Conservation (phyloP, 495 filamentous ascomycete genomes). For the Penicillium bialowiezense region DNA sequence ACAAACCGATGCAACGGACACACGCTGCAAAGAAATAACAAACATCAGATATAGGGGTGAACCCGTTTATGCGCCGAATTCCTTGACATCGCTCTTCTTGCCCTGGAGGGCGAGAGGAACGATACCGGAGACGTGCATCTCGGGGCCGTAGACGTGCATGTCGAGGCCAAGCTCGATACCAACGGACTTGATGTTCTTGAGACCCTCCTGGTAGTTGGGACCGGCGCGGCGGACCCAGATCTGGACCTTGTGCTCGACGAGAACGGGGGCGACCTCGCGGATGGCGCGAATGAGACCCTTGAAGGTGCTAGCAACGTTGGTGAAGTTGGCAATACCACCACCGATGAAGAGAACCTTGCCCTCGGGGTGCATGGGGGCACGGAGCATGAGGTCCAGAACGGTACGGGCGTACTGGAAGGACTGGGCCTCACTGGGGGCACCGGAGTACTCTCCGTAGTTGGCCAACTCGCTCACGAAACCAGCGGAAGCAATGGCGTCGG, state of each 20-base stretch:
- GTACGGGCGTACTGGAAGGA: constrained; percentile 98
- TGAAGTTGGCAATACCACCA: constrained; percentile 99
- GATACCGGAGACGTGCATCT: constrained; percentile 83
- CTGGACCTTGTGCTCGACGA: constrained; percentile 95
- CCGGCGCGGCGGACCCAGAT: constrained; percentile 99
- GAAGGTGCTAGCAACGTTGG: constrained; percentile 94
- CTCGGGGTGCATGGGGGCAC: constrained; percentile 77
- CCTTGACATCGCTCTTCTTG: constrained; percentile 54
- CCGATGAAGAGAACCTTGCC: constrained; percentile 99
- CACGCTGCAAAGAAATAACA: constrained; percentile 33
- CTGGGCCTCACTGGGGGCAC: constrained; percentile 95
- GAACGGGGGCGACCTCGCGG: constrained; percentile 78
- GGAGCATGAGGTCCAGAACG: constrained; percentile 96
- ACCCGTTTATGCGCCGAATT: constrained; percentile 44
- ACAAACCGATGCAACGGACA: constrained; percentile 39
- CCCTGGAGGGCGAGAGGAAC: constrained; percentile 64
- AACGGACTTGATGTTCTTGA: constrained; percentile 98
- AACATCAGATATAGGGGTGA: constrained; percentile 12
- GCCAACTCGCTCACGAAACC: constrained; percentile 95
- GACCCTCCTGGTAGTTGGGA: constrained; percentile 99
- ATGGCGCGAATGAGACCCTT: constrained; percentile 99
- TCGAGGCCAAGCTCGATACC: constrained; percentile 87
- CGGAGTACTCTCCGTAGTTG: constrained; percentile 99
- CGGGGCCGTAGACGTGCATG: constrained; percentile 96
- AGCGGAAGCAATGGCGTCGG: constrained; percentile 95